Evolutionary conservation across 345 rosid species (phyloP).

Genomic region (Erysimum cheiranthoides): DNA sequence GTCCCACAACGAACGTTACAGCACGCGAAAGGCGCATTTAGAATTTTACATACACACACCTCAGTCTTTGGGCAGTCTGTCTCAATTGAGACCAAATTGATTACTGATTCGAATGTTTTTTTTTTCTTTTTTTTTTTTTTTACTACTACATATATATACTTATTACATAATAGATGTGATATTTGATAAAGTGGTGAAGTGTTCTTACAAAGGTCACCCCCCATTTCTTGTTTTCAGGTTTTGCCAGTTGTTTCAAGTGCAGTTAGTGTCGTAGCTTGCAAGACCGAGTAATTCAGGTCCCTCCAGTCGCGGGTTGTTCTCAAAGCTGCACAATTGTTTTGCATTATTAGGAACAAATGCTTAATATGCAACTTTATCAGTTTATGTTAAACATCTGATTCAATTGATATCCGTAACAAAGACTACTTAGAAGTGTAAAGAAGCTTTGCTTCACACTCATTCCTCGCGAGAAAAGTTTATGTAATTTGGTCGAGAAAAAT

Average conservation of each 20-base stretch:
- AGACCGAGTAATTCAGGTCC: conserved; percentile 94
- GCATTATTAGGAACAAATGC: neutral
- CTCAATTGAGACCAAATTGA: conserved; percentile 33
- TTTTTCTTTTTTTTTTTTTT: conserved; percentile 5
- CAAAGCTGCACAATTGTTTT: conserved; percentile 62
- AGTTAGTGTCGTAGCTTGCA: conserved; percentile 87
- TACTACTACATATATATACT: conserved; percentile 41
- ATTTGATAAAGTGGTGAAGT: conserved; percentile 42
- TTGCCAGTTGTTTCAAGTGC: conserved; percentile 53
- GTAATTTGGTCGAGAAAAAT: neutral
- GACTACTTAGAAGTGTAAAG: conserved; percentile 1
- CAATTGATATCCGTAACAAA: neutral
- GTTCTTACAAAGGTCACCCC: conserved; percentile 50
- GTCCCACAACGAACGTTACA: conserved; percentile 24
- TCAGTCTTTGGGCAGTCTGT: conserved; percentile 6
- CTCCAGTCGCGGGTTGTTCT: conserved; percentile 85
- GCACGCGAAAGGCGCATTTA: conserved; percentile 6
- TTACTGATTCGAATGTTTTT: conserved; percentile 3
- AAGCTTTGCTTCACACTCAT: neutral
- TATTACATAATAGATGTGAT: conserved; percentile 31
- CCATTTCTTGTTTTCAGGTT: conserved; percentile 24
- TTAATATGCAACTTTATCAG: neutral
- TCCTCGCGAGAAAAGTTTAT: neutral
- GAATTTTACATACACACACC: conserved; percentile 34
- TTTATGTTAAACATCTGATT: neutral